Evolutionary conservation across 2,329 filamentous ascomycete genomes (phyloP).

Genomic region (Leptographium galeiforme): DNA sequence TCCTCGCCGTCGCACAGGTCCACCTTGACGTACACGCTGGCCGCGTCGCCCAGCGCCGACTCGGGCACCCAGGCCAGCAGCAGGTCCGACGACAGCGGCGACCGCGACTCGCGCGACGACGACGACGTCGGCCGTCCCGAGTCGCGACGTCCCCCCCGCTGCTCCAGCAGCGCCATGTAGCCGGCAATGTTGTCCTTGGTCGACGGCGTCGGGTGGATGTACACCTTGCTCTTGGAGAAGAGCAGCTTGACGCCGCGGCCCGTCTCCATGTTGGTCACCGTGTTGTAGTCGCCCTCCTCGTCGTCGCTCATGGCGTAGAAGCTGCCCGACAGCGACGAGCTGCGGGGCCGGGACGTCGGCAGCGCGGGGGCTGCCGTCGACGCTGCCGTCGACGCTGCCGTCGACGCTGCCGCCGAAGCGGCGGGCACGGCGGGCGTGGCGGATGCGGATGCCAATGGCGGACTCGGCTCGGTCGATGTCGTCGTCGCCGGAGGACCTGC

Average conservation of each 20-base stretch:
- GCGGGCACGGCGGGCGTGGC: neutral
- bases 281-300: slow-evolving; percentile 90
- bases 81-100: slow-evolving; percentile 52
- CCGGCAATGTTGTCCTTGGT: slow-evolving; percentile 92
- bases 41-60: slow-evolving; percentile 69
- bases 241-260: slow-evolving; percentile 83
- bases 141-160: slow-evolving; percentile 48
- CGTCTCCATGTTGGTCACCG: slow-evolving; percentile 65
- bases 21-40: slow-evolving; percentile 87
- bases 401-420: neutral
- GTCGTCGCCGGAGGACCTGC: neutral
- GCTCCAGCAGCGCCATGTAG: slow-evolving; percentile 84
- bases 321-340: slow-evolving; percentile 65
- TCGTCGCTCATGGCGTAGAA: slow-evolving; percentile 96
- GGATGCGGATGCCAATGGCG: neutral
- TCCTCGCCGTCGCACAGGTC: slow-evolving; percentile 73
- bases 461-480: neutral
- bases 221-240: slow-evolving; percentile 95
- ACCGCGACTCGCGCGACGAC: slow-evolving; percentile 23
- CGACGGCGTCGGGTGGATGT: slow-evolving; percentile 85
- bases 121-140: slow-evolving; percentile 28
- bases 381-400: neutral
- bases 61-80: slow-evolving; percentile 92
- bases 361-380: neutral
- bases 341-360: slow-evolving; percentile 15